Conservation (phyloP, 2,329 filamentous ascomycete species). For the Elsinoe australis region DNA sequence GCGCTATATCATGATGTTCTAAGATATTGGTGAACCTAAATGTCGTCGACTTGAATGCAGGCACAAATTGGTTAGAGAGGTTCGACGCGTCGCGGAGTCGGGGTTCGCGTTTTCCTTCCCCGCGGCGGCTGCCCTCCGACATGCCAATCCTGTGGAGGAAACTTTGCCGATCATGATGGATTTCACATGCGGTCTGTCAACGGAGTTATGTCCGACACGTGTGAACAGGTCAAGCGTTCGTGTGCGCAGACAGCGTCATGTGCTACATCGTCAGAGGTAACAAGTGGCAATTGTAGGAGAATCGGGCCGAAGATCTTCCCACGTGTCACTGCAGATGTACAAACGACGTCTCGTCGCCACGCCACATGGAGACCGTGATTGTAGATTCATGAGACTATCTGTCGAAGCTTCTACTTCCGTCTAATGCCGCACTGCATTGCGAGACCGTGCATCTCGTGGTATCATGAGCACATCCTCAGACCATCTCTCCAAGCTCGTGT, state of each 20-base stretch:
- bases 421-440: conserved; percentile 8
- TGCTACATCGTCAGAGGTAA: too few species aligned
- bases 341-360: too few species aligned
- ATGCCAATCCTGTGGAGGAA: too few species aligned
- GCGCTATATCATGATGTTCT: neutral
- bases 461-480: conserved; percentile 13
- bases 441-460: conserved; percentile 12
- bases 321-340: too few species aligned
- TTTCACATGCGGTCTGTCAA: too few species aligned
- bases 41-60: neutral
- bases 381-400: conserved; percentile 9
- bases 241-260: too few species aligned
- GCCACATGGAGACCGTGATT: neutral
- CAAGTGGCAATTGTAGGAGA: too few species aligned
- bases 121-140: neutral
- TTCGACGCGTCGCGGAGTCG: neutral
- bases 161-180: too few species aligned
- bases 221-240: too few species aligned
- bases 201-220: too few species aligned
- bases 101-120: neutral
- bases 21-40: conserved; percentile 1
- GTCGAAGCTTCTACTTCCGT: conserved; percentile 8
- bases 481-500: conserved; percentile 12
- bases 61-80: too few species aligned
- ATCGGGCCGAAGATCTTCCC: too few species aligned